These are phyloP conservation scores for Typha latifolia DNA, from an alignment of 176 grass and related monocot genomes.

Conservation along the genomic window DNA sequence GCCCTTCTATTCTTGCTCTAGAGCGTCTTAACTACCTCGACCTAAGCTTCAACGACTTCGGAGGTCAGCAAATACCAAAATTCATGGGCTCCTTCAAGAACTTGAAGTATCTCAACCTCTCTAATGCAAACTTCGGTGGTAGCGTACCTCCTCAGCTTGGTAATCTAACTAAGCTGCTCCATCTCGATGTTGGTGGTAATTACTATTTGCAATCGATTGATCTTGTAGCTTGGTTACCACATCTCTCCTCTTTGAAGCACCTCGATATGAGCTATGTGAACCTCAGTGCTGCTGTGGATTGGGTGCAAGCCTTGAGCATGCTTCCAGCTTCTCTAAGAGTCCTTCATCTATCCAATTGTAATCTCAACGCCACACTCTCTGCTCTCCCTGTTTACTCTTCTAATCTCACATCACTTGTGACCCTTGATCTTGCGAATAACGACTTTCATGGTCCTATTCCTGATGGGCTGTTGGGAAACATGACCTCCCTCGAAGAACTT, in stretches of 20 bases:
- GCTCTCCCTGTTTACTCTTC: slow-evolving; percentile 4
- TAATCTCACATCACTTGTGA: slow-evolving; percentile 20
- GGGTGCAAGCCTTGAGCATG: slow-evolving; percentile 8
- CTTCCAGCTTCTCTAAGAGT: not conserved
- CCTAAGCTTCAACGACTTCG: slow-evolving; percentile 21
- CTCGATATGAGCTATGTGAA: too few species aligned
- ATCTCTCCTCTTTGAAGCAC: too few species aligned
- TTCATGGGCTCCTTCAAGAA: slow-evolving; percentile 32
- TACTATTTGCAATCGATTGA: not conserved
- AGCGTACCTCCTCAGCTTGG: slow-evolving; percentile 24
- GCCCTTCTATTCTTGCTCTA: slow-evolving; percentile 17
- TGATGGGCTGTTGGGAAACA: too few species aligned
- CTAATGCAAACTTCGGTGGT: not conserved
- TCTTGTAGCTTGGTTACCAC: not conserved
- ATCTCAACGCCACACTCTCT: slow-evolving; percentile 12
- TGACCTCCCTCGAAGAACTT: too few species aligned
- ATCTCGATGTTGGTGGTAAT: slow-evolving; percentile 9
- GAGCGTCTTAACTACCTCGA: slow-evolving; percentile 25
- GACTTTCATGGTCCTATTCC: too few species aligned
- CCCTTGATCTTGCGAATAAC: slow-evolving; percentile 20
- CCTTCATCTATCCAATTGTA: not conserved
- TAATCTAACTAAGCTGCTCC: slow-evolving; percentile 31
- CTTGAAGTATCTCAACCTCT: slow-evolving; percentile 33
- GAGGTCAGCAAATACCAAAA: slow-evolving; percentile 15
- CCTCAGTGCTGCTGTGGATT: slow-evolving; percentile 1